phyloP scores from a whole-genome alignment of 108 stramenopile species.

The Bacterosira constricta region DNA sequence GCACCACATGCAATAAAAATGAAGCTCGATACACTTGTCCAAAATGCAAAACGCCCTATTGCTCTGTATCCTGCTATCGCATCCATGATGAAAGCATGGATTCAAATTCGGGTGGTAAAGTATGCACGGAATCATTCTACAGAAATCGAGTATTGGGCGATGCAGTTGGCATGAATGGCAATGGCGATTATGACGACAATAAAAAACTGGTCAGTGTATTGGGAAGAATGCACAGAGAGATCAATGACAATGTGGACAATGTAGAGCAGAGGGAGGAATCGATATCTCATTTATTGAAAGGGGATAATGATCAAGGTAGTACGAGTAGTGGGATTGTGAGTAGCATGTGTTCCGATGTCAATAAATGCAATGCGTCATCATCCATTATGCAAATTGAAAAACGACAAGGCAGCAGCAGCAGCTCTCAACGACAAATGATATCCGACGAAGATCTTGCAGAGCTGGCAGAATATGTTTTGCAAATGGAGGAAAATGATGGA shows the following conservation, averaged over 20 bases:
- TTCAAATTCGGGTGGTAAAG: background rate
- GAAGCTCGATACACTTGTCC: conserved; percentile 16
- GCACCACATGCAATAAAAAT: conserved; percentile 10
- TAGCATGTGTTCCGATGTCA: conserved; percentile 2
- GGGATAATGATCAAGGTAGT: background rate
- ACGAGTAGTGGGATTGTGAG: background rate
- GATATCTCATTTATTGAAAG: conserved; percentile 6
- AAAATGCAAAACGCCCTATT: conserved; percentile 22
- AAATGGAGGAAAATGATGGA: background rate
- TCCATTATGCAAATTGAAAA: too few species aligned
- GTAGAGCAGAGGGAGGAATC: conserved; percentile 3
- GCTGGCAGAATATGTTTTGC: conserved; percentile 17
- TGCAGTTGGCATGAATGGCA: background rate
- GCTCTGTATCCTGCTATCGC: conserved; percentile 16
- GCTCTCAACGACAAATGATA: too few species aligned
- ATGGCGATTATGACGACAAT: conserved; percentile 1
- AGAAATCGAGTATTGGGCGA: conserved; percentile 22
- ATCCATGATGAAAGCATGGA: conserved; percentile 8
- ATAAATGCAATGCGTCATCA: too few species aligned
- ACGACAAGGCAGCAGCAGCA: background rate
- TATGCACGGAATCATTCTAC: conserved; percentile 26
- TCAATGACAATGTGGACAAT: conserved; percentile 1
- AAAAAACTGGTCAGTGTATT: conserved; percentile 12
- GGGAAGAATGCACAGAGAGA: conserved; percentile 16
- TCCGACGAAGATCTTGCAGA: conserved; percentile 27